Evolutionary conservation across 2,329 filamentous ascomycete genomes (phyloP).

Genomic region (Emmonsiellopsis sp.): DNA sequence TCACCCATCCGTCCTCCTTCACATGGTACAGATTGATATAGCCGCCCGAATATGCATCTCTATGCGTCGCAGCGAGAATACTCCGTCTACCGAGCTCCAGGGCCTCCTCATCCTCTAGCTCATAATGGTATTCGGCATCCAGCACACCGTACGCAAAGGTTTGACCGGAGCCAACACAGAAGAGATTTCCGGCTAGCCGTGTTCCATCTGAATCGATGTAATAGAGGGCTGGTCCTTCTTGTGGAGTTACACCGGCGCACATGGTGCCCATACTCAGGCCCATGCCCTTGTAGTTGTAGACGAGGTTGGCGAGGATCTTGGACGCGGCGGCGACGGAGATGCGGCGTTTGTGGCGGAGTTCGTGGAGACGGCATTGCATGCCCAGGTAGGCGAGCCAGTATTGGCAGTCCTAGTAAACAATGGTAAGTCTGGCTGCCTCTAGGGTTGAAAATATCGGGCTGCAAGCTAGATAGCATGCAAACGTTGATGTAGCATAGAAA

Average conservation of each 20-base stretch:
- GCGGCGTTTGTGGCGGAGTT: slow-evolving; percentile 97
- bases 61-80: slow-evolving; percentile 91
- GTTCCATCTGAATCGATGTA: slow-evolving; percentile 98
- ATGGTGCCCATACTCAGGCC: slow-evolving; percentile 98
- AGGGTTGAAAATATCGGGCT: too few relatives aligned
- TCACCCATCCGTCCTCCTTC: slow-evolving; percentile 97
- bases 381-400: slow-evolving; percentile 99
- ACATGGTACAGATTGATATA: slow-evolving; percentile 99
- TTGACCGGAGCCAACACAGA: slow-evolving; percentile 96
- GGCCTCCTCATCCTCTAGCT: slow-evolving; percentile 77
- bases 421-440: too few relatives aligned
- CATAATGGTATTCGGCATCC: slow-evolving; percentile 89
- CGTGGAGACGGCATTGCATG: slow-evolving; percentile 98
- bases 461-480: neutral
- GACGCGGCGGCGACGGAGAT: slow-evolving; percentile 95
- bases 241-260: slow-evolving; percentile 89
- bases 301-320: slow-evolving; percentile 97
- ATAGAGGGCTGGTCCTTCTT: slow-evolving; percentile 92
- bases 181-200: slow-evolving; percentile 82
- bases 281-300: slow-evolving; percentile 99
- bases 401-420: slow-evolving; percentile 69
- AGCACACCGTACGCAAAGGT: slow-evolving; percentile 98
- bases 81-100: slow-evolving; percentile 83
- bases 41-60: slow-evolving; percentile 97
- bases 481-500: neutral